A percentile compares a stretch with the other conserved stretches of the same genome.
These are phyloP conservation scores for Aureobasidium sp. DNA, from an alignment of 2,329 filamentous ascomycete genomes.

Conservation along the genomic window DNA sequence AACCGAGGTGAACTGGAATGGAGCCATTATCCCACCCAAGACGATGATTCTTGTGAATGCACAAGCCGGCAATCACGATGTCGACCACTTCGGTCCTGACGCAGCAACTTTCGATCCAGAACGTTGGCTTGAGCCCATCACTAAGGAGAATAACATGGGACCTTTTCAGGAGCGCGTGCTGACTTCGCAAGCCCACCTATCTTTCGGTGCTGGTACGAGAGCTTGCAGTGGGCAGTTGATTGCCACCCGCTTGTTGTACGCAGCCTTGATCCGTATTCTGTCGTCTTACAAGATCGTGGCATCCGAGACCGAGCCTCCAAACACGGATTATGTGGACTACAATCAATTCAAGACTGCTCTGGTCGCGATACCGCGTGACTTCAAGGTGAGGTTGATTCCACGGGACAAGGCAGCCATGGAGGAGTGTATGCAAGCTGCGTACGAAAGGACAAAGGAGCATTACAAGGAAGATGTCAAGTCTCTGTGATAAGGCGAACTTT, in stretches of 20 bases:
- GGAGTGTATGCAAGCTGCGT: constrained; percentile 38
- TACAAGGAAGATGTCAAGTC: constrained; percentile 12
- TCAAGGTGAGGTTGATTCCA: constrained; percentile 51
- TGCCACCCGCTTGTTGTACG: constrained; percentile 44
- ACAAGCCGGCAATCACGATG: constrained; percentile 49
- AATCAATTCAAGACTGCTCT: constrained; percentile 54
- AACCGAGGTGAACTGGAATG: constrained; percentile 45
- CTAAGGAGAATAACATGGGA: constrained; percentile 18
- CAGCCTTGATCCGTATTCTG: constrained; percentile 45
- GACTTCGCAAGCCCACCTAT: constrained; percentile 36
- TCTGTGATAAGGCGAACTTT: neutral
- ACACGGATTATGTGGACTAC: constrained; percentile 57
- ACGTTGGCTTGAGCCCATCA: constrained; percentile 38
- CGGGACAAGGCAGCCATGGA: constrained; percentile 36
- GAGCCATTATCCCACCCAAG: constrained; percentile 44
- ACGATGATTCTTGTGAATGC: constrained; percentile 52
- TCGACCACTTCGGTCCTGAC: constrained; percentile 43
- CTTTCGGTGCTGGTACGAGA: constrained; percentile 47
- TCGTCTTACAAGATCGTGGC: constrained; percentile 45
- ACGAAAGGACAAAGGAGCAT: constrained; percentile 39
- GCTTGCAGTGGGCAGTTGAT: constrained; percentile 48
- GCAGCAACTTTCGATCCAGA: constrained; percentile 44
- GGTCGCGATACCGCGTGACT: constrained; percentile 53
- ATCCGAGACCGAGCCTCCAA: constrained; percentile 45
- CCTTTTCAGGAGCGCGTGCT: constrained; percentile 16